Conservation (phyloP, 208 protist species). For the Leishmania tarentolae region DNA sequence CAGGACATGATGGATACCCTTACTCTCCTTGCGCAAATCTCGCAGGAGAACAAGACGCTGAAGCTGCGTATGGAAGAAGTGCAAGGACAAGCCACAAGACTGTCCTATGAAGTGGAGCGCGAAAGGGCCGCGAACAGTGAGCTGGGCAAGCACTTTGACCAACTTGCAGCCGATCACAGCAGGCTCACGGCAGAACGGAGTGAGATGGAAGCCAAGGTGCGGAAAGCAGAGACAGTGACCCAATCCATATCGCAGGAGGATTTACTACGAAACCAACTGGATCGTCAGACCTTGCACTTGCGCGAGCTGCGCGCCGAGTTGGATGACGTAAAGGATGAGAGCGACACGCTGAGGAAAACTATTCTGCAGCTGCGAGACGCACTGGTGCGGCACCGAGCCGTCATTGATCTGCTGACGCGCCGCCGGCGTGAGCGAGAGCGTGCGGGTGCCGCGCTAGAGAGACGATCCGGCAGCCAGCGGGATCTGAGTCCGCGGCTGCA, state of each 20-base stretch:
- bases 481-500: background rate
- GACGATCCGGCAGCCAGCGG: conserved; percentile 1
- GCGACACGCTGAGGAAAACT: conserved; percentile 32
- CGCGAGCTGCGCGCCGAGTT: conserved; percentile 44
- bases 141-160: conserved; percentile 38
- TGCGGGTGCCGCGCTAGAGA: background rate
- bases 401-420: conserved; percentile 51
- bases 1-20: conserved; percentile 32
- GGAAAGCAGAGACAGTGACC: conserved; percentile 7
- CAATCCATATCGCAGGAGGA: conserved; percentile 33
- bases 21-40: conserved; percentile 23
- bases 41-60: conserved; percentile 32
- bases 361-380: conserved; percentile 45
- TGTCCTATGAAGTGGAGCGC: conserved; percentile 4
- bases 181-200: conserved; percentile 28
- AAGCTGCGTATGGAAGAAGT: conserved; percentile 1
- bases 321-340: conserved; percentile 33
- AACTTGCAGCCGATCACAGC: conserved; percentile 39
- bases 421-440: conserved; percentile 8
- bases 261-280: conserved; percentile 36
- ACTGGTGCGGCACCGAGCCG: conserved; percentile 49
- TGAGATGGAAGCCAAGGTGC: conserved; percentile 17
- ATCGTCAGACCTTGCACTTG: conserved; percentile 38
- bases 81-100: background rate
- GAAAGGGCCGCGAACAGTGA: conserved; percentile 26